Evolutionary conservation across 78 protist species (phyloP), one percentile per base, ranked within the genome.

Genomic region (Cavenderia fasciculata): DNA sequence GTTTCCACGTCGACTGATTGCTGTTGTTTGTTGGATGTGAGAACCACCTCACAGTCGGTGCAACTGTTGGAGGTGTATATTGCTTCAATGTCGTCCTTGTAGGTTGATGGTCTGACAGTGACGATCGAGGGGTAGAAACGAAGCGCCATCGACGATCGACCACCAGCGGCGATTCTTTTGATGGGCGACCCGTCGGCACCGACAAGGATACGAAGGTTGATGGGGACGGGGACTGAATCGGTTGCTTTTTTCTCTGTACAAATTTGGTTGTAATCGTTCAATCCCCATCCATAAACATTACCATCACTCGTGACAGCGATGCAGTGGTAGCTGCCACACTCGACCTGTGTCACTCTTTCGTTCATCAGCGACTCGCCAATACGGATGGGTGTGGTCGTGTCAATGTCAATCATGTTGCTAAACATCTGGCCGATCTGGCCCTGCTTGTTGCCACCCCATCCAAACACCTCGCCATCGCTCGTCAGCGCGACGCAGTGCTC

Each of bases 131-230:
- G 88, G 18, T 27, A 47, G 19, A 19, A 52, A 65, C 46, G 62
- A 21, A 54, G 47, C 1, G 68, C 63, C 88, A 79, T 79, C 12
- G 88, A 79, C 14, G 77, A 79, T 40, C 88, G 31, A 21, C 88
- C 88, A 54, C 88, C 88, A 8, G 88, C 88, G 18, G 21, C 8
- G 16, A 79, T 52, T 18, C 25, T 56, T 25, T 27, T 23, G 19
- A 79, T 79, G 0, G 88, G 74, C 4, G 69, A 61, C 4, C 69
- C 36, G 31, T 18, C 69, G 4, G 49, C 5, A 31, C 12, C 2
- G 7, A 4, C 27, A 49, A 14, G 69, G 4, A 31, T n/a, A 31
- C 69, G 29, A 6, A 61, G 6, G 10, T 34, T 61, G 4, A 34
- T 61, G 36, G 31, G n/a, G 4, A 4, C 69, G 5, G 43, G 7